phyloP scores from a whole-genome alignment of 2,329 filamentous ascomycete genomes.

The Bipolaris cookei region DNA sequence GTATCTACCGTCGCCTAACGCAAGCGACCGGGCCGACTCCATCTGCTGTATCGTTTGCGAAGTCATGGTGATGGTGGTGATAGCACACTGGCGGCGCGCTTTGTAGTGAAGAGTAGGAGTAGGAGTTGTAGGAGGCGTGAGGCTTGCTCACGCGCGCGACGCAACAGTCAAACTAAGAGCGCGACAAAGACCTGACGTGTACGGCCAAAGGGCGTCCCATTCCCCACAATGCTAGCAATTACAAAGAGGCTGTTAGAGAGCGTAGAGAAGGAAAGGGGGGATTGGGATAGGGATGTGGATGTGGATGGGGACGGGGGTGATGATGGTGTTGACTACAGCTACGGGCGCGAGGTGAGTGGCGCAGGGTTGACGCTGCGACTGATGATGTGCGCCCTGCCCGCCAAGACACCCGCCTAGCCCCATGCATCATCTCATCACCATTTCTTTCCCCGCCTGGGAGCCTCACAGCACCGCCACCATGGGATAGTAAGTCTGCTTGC shows the following conservation, averaged over 20 bases:
- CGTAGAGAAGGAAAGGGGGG: conserved; percentile 29
- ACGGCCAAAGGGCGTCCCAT: conserved; percentile 34
- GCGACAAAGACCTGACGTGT: conserved; percentile 39
- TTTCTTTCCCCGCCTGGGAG: conserved; percentile 25
- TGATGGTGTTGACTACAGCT: conserved; percentile 29
- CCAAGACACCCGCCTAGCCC: conserved; percentile 21
- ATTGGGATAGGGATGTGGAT: conserved; percentile 31
- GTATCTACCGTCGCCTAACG: conserved; percentile 83
- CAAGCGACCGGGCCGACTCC: conserved; percentile 86
- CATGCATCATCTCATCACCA: conserved; percentile 27
- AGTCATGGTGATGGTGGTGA: conserved; percentile 36
- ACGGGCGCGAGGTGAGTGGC: conserved; percentile 17
- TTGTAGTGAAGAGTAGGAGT: conserved; percentile 29
- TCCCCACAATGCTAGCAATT: conserved; percentile 33
- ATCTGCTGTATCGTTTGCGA: conserved; percentile 71
- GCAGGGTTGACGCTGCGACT: conserved; percentile 13
- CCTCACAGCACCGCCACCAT: conserved; percentile 36
- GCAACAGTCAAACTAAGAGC: conserved; percentile 34
- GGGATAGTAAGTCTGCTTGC: conserved; percentile 41
- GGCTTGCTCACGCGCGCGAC: conserved; percentile 42
- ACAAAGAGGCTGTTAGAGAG: conserved; percentile 28
- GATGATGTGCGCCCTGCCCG: conserved; percentile 18
- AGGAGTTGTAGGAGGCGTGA: conserved; percentile 17
- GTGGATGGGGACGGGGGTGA: conserved; percentile 22
- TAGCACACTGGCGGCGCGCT: conserved; percentile 28